A percentile compares a stretch with the other conserved stretches of the same genome.
Evolutionary conservation across 352 stramenopile species (phyloP).

Genomic region (Paralagenidium karlingii): DNA sequence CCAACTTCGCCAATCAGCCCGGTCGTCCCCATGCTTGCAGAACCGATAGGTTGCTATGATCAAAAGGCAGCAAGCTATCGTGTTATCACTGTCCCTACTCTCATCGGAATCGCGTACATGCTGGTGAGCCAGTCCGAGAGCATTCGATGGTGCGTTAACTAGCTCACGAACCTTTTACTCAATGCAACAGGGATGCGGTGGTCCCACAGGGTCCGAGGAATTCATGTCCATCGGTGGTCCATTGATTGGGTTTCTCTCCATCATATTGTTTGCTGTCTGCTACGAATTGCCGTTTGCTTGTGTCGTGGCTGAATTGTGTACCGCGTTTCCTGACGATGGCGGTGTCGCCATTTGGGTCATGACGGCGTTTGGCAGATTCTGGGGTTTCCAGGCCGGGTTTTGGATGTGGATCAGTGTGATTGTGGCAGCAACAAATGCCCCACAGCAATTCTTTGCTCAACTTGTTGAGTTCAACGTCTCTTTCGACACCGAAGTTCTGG

Average conservation of each 20-base stretch:
- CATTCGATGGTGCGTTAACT: no score
- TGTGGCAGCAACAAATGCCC: no score
- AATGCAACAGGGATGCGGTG: no score
- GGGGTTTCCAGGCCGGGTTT: slow-evolving; percentile 58
- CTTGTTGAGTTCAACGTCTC: slow-evolving; percentile 19
- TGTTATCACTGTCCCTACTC: no score
- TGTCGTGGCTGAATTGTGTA: slow-evolving; percentile 87
- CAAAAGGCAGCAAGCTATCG: no score
- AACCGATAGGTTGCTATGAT: no score
- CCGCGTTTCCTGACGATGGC: slow-evolving; percentile 74
- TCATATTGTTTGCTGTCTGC: slow-evolving; percentile 77
- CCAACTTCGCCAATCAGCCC: no score
- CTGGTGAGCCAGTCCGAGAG: no score
- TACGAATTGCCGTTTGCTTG: slow-evolving; percentile 82
- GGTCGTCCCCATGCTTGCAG: no score
- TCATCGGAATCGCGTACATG: no score
- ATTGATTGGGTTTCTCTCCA: slow-evolving; percentile 65
- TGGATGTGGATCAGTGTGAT: slow-evolving; percentile 72
- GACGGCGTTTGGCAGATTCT: slow-evolving; percentile 79
- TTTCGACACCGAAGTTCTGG: slow-evolving; percentile 1
- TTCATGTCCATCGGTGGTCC: slow-evolving; percentile 34
- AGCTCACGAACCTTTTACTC: no score
- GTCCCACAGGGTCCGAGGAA: slow-evolving; percentile 26
- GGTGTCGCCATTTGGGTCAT: slow-evolving; percentile 83
- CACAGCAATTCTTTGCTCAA: slow-evolving; percentile 63